phyloP scores from a whole-genome alignment of 148 eudicot genomes.

The Silene latifolia region DNA sequence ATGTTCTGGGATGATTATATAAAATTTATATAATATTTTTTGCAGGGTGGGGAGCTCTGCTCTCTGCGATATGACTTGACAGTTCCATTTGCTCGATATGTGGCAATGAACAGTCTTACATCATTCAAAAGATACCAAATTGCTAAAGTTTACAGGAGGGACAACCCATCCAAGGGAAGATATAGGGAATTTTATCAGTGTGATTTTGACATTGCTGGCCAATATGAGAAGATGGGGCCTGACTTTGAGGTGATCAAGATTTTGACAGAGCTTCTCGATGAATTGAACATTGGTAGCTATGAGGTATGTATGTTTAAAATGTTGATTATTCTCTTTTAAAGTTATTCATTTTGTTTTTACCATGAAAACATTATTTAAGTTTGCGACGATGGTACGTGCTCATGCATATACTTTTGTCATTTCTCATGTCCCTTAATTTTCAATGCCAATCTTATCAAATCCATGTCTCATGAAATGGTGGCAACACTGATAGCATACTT shows the following conservation, averaged over 20 bases:
- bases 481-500: neutral
- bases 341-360: neutral
- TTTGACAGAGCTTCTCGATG: slow-evolving; percentile 86
- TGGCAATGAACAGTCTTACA: slow-evolving; percentile 83
- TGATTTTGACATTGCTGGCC: slow-evolving; percentile 94
- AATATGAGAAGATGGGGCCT: slow-evolving; percentile 78
- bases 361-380: neutral
- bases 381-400: neutral
- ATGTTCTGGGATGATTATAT: neutral
- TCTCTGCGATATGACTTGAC: slow-evolving; percentile 92
- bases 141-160: slow-evolving; percentile 93
- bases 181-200: slow-evolving; percentile 98
- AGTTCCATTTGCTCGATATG: slow-evolving; percentile 86
- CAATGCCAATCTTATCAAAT: neutral
- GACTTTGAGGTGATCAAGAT: slow-evolving; percentile 88
- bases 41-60: slow-evolving; percentile 95
- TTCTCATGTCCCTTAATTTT: neutral
- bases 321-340: neutral
- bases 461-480: neutral
- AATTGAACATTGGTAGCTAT: slow-evolving; percentile 80
- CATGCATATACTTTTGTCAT: neutral
- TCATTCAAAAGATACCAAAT: slow-evolving; percentile 93
- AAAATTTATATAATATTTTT: neutral
- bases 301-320: slow-evolving; percentile 53
- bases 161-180: slow-evolving; percentile 95